A percentile compares a stretch with the other conserved stretches of the same genome.
These are phyloP conservation scores for Monosporascus sp. DNA, from an alignment of 2,329 filamentous ascomycete genomes.

Conservation along the genomic window DNA sequence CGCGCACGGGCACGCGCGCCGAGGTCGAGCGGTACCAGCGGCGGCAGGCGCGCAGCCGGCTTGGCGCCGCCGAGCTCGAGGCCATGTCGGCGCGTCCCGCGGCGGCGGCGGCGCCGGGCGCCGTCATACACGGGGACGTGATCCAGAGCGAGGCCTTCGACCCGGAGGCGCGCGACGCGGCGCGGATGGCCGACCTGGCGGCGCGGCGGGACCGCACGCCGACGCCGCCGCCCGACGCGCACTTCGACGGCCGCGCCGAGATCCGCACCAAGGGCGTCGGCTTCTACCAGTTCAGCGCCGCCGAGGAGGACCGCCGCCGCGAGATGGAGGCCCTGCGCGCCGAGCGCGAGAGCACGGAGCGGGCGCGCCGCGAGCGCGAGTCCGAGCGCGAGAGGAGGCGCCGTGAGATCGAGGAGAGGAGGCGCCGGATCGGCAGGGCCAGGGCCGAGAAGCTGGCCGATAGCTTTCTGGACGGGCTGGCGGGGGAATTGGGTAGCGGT, in stretches of 20 bases:
- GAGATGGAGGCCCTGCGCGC: conserved; percentile 73
- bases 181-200: conserved; percentile 74
- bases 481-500: conserved; percentile 19
- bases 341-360: conserved; percentile 64
- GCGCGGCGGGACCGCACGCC: conserved; percentile 70
- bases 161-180: conserved; percentile 53
- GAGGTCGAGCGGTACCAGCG: conserved; percentile 62
- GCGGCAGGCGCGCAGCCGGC: conserved; percentile 43
- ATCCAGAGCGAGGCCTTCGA: conserved; percentile 82
- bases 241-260: conserved; percentile 83
- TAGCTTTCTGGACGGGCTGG: conserved; percentile 30
- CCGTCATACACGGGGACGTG: conserved; percentile 78
- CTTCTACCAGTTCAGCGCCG: conserved; percentile 83
- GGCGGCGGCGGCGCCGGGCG: conserved; percentile 48
- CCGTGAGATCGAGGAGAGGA: conserved; percentile 58
- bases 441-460: conserved; percentile 32
- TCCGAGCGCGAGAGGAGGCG: conserved; percentile 53
- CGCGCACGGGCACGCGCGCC: conserved; percentile 63
- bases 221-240: conserved; percentile 72
- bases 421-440: conserved; percentile 54
- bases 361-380: conserved; percentile 49
- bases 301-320: conserved; percentile 55
- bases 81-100: conserved; percentile 58
- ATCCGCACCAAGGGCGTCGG: conserved; percentile 82
- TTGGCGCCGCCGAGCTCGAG: conserved; percentile 57